These are phyloP conservation scores for Colletotrichum sp. DNA, from an alignment of 2,329 filamentous ascomycete species.

Conservation along the genomic window DNA sequence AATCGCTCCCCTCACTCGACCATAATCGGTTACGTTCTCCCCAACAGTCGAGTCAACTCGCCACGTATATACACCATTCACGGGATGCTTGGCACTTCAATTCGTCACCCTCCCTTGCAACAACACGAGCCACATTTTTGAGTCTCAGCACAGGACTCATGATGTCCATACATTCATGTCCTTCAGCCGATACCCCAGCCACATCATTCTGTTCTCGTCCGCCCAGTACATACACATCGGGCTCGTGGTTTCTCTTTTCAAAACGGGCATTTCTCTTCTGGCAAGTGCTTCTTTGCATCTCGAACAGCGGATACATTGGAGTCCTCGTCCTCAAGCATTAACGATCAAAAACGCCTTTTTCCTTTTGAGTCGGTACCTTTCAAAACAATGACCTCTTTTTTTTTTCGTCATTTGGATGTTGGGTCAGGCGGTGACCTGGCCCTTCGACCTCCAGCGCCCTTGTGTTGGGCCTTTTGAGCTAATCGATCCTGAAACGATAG, in stretches of 20 bases:
- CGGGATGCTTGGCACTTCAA: conserved; percentile 12
- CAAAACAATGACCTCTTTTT: neutral
- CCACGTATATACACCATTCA: conserved; percentile 15
- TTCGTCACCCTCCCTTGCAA: conserved; percentile 17
- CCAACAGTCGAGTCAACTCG: conserved; percentile 6
- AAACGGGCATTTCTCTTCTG: conserved; percentile 16
- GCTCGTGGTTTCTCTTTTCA: conserved; percentile 8
- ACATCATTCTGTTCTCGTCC: conserved; percentile 10
- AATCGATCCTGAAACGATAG: conserved; percentile 1
- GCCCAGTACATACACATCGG: conserved; percentile 19
- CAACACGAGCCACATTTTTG: conserved; percentile 13
- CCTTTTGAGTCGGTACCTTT: neutral
- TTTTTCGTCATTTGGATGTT: neutral
- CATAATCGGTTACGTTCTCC: conserved; percentile 7
- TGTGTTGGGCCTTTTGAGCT: neutral
- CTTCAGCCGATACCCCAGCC: conserved; percentile 18
- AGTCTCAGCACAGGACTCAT: conserved; percentile 17
- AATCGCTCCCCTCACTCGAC: conserved; percentile 23
- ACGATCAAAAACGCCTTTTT: neutral
- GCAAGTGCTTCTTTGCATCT: conserved; percentile 9
- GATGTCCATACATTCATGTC: conserved; percentile 15
- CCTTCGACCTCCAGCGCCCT: neutral
- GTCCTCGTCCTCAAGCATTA: neutral
- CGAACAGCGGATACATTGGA: conserved; percentile 6
- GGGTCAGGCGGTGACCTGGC: neutral